Evolutionary conservation across 2,329 filamentous ascomycete species (phyloP).

Genomic region (Didymella lethalis): DNA sequence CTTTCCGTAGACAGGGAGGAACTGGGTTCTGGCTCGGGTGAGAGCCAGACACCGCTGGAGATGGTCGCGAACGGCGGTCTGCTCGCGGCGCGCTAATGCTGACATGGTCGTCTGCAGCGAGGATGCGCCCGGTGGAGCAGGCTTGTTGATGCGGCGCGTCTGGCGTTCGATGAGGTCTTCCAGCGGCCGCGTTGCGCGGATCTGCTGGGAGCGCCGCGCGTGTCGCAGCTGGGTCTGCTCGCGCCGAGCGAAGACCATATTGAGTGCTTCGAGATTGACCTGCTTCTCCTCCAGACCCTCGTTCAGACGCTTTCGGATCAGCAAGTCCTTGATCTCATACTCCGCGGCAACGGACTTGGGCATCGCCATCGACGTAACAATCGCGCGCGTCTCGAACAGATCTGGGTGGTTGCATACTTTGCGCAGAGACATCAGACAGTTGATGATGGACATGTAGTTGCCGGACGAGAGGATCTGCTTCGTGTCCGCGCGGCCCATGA

Average conservation of each 20-base stretch:
- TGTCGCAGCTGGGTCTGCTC: constrained; percentile 67
- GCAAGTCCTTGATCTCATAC: constrained; percentile 75
- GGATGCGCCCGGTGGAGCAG: constrained; percentile 61
- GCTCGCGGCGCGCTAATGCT: constrained; percentile 73
- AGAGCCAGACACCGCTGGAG: constrained; percentile 82
- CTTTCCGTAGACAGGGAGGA: constrained; percentile 81
- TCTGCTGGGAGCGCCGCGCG: constrained; percentile 48
- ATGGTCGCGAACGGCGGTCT: constrained; percentile 72
- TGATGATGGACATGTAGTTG: constrained; percentile 97
- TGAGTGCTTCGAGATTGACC: constrained; percentile 79
- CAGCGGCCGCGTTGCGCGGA: constrained; percentile 72
- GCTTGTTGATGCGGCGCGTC: constrained; percentile 62
- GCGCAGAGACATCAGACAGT: constrained; percentile 94
- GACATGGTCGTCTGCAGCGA: constrained; percentile 73
- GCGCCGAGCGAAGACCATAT: constrained; percentile 75
- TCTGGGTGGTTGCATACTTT: constrained; percentile 99
- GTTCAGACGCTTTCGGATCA: constrained; percentile 73
- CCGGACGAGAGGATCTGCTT: constrained; percentile 87
- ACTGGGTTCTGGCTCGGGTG: constrained; percentile 81
- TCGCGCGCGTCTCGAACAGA: constrained; percentile 92
- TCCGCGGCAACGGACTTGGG: constrained; percentile 76
- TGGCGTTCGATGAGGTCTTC: constrained; percentile 77
- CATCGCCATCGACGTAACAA: constrained; percentile 97
- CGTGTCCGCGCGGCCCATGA: constrained; percentile 88
- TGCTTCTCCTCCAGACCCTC: constrained; percentile 67